These are phyloP conservation scores for Suillus tomentosus DNA, from an alignment of 768 basidiomycete species.

Conservation along the genomic window DNA sequence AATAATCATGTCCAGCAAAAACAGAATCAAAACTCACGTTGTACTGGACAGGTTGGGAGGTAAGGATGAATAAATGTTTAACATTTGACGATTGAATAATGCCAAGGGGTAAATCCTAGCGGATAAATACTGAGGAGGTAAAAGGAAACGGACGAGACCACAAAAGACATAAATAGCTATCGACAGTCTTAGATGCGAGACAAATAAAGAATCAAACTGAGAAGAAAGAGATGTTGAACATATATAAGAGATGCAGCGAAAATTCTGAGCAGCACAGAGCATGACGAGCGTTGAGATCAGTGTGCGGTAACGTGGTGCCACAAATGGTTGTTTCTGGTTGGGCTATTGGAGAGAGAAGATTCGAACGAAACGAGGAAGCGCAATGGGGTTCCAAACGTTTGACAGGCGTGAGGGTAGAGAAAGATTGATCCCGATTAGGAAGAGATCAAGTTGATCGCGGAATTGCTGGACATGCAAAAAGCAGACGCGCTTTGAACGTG, in stretches of 20 bases:
- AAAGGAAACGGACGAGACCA: slow-evolving; percentile 11
- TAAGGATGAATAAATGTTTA: too few relatives aligned
- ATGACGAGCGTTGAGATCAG: slow-evolving; percentile 20
- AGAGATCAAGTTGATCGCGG: slow-evolving; percentile 14
- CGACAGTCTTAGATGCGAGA: slow-evolving; percentile 31
- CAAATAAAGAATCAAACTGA: slow-evolving; percentile 24
- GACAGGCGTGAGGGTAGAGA: slow-evolving; percentile 6
- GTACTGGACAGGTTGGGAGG: background rate
- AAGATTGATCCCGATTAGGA: slow-evolving; percentile 7
- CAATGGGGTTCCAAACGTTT: slow-evolving; percentile 6
- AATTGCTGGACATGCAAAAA: slow-evolving; percentile 4
- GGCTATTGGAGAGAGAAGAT: slow-evolving; percentile 15
- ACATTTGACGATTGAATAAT: slow-evolving; percentile 12
- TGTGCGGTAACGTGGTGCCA: slow-evolving; percentile 18
- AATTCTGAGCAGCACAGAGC: slow-evolving; percentile 20
- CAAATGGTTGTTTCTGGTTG: slow-evolving; percentile 16
- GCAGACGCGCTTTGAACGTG: background rate
- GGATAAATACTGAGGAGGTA: slow-evolving; percentile 6
- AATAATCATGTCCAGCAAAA: background rate
- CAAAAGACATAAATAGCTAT: slow-evolving; percentile 34
- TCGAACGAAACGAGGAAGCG: slow-evolving; percentile 14
- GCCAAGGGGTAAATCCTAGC: slow-evolving; percentile 3
- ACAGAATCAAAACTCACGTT: background rate
- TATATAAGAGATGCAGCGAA: slow-evolving; percentile 21
- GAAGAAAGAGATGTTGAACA: slow-evolving; percentile 15